Percentiles rank a stretch among this genome's conserved stretches.
Evolutionary conservation across 768 basidiomycete genomes (phyloP).

Genomic region (Mycena maculata): DNA sequence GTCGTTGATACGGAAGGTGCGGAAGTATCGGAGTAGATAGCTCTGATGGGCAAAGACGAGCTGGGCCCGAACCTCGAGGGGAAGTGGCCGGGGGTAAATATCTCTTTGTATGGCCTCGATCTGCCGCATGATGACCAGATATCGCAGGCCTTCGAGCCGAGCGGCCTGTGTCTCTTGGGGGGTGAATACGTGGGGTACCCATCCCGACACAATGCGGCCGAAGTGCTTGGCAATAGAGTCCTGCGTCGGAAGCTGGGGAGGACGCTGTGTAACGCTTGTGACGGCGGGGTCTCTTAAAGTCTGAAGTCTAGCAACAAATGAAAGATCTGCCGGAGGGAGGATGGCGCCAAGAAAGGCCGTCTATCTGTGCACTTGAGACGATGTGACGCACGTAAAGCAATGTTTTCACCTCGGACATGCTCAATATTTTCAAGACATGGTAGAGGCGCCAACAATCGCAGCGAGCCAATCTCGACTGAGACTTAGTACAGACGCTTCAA

Average conservation of each 20-base stretch:
- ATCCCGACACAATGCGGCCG: slow-evolving; percentile 41
- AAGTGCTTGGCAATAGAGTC: slow-evolving; percentile 26
- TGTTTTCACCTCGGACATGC: no score
- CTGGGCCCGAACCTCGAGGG: slow-evolving; percentile 35
- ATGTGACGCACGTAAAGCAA: no score
- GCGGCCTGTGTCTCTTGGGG: slow-evolving; percentile 21
- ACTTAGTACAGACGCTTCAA: no score
- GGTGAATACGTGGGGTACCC: slow-evolving; percentile 34
- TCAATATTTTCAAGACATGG: no score
- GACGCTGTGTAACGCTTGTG: neutral
- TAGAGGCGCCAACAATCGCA: no score
- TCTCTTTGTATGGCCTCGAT: slow-evolving; percentile 34
- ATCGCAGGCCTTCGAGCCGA: slow-evolving; percentile 29
- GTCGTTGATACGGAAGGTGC: slow-evolving; percentile 55
- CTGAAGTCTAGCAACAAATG: slow-evolving; percentile 20
- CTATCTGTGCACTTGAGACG: no score
- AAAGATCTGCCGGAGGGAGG: slow-evolving; percentile 17
- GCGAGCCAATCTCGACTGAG: no score
- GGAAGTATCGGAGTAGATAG: slow-evolving; percentile 33
- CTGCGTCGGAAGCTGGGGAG: neutral
- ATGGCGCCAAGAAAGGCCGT: neutral
- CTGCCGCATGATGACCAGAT: slow-evolving; percentile 30
- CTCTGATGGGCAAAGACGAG: slow-evolving; percentile 28
- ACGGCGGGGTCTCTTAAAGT: slow-evolving; percentile 17
- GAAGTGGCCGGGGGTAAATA: slow-evolving; percentile 31